Conservation (phyloP, 805 yeast genomes). For the Hanseniaspora clermontiae region DNA sequence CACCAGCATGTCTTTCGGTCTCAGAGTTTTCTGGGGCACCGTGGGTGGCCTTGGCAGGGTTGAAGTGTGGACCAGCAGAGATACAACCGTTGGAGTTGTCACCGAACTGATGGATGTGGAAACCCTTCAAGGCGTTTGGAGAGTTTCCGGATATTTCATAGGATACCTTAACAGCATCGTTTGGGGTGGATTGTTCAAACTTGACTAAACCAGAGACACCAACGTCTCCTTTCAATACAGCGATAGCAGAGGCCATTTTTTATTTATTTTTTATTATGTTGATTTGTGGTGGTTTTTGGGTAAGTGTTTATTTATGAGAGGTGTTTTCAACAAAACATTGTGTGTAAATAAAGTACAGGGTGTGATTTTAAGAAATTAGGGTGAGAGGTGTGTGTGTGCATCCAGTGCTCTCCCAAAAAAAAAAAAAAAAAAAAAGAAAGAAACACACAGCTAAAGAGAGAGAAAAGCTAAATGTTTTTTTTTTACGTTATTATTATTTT, state of each 20-base stretch:
- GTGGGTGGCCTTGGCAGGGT: conserved; percentile 78
- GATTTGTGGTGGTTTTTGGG: no score
- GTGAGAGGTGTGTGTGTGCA: no score
- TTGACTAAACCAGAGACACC: conserved; percentile 75
- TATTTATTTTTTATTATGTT: not conserved
- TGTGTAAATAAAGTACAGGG: no score
- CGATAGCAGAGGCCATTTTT: conserved; percentile 46
- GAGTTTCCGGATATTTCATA: conserved; percentile 87
- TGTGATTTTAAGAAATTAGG: no score
- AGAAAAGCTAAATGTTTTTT: no score
- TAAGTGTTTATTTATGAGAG: no score
- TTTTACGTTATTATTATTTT: no score
- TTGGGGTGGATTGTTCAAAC: conserved; percentile 72
- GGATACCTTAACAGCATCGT: conserved; percentile 69
- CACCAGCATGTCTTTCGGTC: conserved; percentile 45
- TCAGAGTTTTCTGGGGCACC: conserved; percentile 68
- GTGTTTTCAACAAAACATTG: no score
- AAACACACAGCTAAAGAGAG: no score
- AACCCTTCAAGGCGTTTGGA: conserved; percentile 81
- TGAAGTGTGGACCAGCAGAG: conserved; percentile 95
- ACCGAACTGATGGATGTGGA: conserved; percentile 97
- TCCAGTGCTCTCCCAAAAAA: no score
- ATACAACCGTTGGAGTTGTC: conserved; percentile 96
- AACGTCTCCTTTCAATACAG: conserved; percentile 92
- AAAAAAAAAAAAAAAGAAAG: no score